These are phyloP conservation scores for Gamarada debralockiae DNA, from an alignment of 495 filamentous ascomycete genomes.

Conservation along the genomic window DNA sequence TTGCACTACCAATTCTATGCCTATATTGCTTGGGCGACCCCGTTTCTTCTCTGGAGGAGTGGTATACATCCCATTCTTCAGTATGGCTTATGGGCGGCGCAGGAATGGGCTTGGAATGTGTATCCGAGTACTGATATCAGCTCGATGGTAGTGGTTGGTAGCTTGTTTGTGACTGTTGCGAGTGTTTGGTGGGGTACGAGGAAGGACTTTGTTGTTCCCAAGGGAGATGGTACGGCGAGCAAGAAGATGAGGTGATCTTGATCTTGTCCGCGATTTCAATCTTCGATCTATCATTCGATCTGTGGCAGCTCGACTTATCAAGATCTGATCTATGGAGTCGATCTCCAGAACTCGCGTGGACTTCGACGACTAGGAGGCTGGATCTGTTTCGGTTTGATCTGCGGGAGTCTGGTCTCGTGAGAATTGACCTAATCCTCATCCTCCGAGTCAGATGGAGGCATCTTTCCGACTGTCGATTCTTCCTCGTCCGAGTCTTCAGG, in stretches of 20 bases:
- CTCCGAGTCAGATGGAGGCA: conserved; percentile 67
- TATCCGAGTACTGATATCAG: conserved; percentile 86
- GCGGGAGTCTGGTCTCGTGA: no score
- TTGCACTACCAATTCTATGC: conserved; percentile 98
- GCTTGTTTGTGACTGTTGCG: conserved; percentile 61
- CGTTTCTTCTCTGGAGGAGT: conserved; percentile 84
- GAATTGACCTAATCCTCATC: conserved; percentile 42
- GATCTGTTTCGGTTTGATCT: no score
- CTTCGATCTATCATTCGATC: background rate
- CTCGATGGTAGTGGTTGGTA: conserved; percentile 71
- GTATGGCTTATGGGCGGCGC: conserved; percentile 70
- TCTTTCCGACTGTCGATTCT: conserved; percentile 72
- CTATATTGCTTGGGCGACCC: conserved; percentile 87
- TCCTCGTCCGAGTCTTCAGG: conserved; percentile 63
- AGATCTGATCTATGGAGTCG: no score
- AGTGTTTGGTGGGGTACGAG: conserved; percentile 59
- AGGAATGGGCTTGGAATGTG: conserved; percentile 97
- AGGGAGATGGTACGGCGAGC: conserved; percentile 22
- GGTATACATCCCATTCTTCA: conserved; percentile 70
- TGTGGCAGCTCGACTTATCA: no score
- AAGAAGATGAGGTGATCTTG: conserved; percentile 25
- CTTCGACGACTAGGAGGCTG: no score
- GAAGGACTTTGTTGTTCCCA: conserved; percentile 29
- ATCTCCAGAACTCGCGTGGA: no score
- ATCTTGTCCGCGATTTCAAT: background rate